Evolutionary conservation across 2,329 filamentous ascomycete genomes (phyloP), one percentile per base, ranked within the genome.

Genomic region (Arthrinium phaeospermum): DNA sequence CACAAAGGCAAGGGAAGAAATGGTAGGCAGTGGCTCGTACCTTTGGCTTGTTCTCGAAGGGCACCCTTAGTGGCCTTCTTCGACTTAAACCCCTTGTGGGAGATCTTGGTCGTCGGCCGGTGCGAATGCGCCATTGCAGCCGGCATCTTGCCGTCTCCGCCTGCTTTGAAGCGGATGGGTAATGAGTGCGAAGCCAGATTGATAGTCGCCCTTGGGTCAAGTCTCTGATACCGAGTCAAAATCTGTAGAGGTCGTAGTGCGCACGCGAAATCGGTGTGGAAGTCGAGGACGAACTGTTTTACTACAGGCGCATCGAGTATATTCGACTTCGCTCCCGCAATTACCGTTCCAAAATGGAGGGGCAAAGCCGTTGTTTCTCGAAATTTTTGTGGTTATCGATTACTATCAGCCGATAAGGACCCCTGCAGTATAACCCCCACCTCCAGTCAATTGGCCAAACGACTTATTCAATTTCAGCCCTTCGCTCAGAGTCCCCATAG

Each of bases 1-100:
- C 8, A 22, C 16, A 44, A 3, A 24, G 1, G 10, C 13, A n/a
- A 22, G 22, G 1, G 19, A 2, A 37, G 47, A 14, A 8, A 67
- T 72, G 7, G 1, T 27, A 22, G 10, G 67, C 30, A 44, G 61
- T 51, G 68, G 41, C 41, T 75, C 78, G 70, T 83, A 95, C 94
- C 95, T 87, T 98, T 98, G 73, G 91, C 89, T 76, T 91, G 88
- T 75, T 98, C 94, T 81, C 96, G 94, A 80, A 98, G 83, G 72
- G 94, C 90, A 79, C 94, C 91, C 83, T 98, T 98, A 74, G 94
- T 94, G 53, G 95, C 90, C 86, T 98, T 95, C 81, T 92, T 92
- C 72, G 94, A 94, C 85, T 99, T 99, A 88, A 95, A 99, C 37
- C 92, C 82, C 87, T 99, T 99, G 85, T 98, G 91, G 76, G 89